These are phyloP conservation scores for Carex littledalei DNA, from an alignment of 176 grass and related monocot species.

Conservation along the genomic window DNA sequence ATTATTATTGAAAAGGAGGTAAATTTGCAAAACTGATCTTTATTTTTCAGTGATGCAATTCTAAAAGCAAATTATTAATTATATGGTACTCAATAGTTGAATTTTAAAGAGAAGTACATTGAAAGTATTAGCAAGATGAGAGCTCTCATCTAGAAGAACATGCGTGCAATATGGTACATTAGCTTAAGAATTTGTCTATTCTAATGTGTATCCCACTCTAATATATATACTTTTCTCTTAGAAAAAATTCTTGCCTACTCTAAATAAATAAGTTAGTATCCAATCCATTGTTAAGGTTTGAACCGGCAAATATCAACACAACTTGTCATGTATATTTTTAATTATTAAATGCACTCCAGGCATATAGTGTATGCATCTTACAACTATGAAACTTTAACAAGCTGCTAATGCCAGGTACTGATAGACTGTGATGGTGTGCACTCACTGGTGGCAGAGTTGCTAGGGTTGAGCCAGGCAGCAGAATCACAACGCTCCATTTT, in stretches of 20 bases:
- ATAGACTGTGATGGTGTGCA: too few relatives aligned
- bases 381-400: not conserved
- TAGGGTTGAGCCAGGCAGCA: constrained; percentile 3
- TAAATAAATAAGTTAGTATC: not conserved
- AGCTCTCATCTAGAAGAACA: not conserved
- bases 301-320: not conserved
- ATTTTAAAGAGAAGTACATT: not conserved
- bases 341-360: not conserved
- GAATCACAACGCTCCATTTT: constrained; percentile 20
- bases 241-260: not conserved
- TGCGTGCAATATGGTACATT: not conserved
- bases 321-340: not conserved
- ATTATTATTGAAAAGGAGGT: too few relatives aligned
- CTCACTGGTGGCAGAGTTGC: constrained; percentile 17
- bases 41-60: not conserved
- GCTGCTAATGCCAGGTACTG: too few relatives aligned
- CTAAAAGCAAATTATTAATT: not conserved
- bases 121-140: not conserved
- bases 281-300: too few relatives aligned
- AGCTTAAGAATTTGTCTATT: not conserved
- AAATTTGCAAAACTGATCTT: not conserved
- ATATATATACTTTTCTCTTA: not conserved
- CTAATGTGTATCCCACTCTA: not conserved
- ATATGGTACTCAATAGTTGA: not conserved
- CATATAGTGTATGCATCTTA: not conserved